phyloP scores from a whole-genome alignment of 140 eudicot genomes.

The Flaveria floridana region DNA sequence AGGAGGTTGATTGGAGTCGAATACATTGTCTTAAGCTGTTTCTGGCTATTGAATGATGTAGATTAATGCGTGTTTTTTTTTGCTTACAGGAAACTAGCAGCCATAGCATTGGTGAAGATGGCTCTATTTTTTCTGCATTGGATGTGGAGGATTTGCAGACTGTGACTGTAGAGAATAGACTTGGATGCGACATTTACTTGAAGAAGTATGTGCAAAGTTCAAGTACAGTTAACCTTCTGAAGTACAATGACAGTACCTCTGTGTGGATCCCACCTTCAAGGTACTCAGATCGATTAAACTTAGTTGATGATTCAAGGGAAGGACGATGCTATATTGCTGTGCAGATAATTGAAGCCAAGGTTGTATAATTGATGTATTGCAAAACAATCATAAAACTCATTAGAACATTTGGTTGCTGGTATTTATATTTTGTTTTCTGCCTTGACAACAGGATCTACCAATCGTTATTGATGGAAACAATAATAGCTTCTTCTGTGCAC shows the following conservation, averaged over 20 bases:
- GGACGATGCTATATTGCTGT: slow-evolving; percentile 71
- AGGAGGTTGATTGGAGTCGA: slow-evolving; percentile 48
- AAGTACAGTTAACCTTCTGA: slow-evolving; percentile 46
- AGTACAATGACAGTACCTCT: slow-evolving; percentile 42
- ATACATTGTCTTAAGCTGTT: slow-evolving; percentile 11
- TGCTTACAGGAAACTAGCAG: slow-evolving; percentile 53
- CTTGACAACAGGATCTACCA: slow-evolving; percentile 65
- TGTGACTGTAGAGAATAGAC: slow-evolving; percentile 72
- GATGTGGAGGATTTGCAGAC: slow-evolving; percentile 92
- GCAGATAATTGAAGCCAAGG: slow-evolving; percentile 84
- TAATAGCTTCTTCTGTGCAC: slow-evolving; percentile 82
- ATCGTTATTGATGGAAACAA: slow-evolving; percentile 80
- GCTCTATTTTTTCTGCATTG: slow-evolving; percentile 58
- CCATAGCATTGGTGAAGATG: slow-evolving; percentile 42
- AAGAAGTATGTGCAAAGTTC: slow-evolving; percentile 52
- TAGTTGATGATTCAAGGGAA: slow-evolving; percentile 66
- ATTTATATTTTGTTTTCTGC: not conserved
- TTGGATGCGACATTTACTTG: slow-evolving; percentile 84
- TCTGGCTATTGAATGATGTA: slow-evolving; percentile 19
- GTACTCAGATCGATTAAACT: slow-evolving; percentile 76
- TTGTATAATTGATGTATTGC: slow-evolving; percentile 22
- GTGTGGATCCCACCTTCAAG: slow-evolving; percentile 91
- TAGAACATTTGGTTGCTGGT: slow-evolving; percentile 10
- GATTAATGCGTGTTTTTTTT: slow-evolving; percentile 13
- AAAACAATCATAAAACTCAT: not conserved